Conservation (phyloP, 306 rosid genomes). For the Astragalus glycyphyllos region DNA sequence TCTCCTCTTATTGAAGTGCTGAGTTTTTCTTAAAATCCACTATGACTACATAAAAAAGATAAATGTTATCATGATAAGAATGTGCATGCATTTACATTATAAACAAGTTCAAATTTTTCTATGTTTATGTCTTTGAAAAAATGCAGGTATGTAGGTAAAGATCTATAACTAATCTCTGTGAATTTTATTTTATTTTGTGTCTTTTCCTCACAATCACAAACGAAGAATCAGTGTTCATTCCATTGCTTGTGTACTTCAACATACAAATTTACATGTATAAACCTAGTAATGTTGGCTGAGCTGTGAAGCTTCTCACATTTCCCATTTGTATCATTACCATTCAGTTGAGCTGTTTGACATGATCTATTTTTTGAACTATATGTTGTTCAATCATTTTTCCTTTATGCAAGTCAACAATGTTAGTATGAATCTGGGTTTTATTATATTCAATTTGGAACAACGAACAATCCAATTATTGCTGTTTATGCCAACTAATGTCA, state of each 20-base stretch:
- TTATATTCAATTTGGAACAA: slow-evolving; percentile 12
- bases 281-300: slow-evolving; percentile 35
- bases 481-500: slow-evolving; percentile 36
- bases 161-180: slow-evolving; percentile 16
- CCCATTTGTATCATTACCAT: slow-evolving; percentile 10
- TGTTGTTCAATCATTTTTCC: slow-evolving; percentile 1
- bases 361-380: neutral
- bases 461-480: slow-evolving; percentile 16
- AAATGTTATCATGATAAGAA: neutral
- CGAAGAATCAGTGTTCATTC: slow-evolving; percentile 34
- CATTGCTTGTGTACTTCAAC: slow-evolving; percentile 26
- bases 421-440: slow-evolving; percentile 21
- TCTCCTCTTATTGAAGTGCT: slow-evolving; percentile 9
- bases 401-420: slow-evolving; percentile 29
- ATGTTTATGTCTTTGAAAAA: slow-evolving; percentile 29
- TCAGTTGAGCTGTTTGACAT: slow-evolving; percentile 25
- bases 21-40: slow-evolving; percentile 20
- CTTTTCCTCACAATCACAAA: neutral
- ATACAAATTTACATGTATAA: neutral
- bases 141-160: slow-evolving; percentile 21
- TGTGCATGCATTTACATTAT: neutral
- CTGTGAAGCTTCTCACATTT: slow-evolving; percentile 19
- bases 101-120: slow-evolving; percentile 25
- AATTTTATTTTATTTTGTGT: neutral
- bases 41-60: neutral